A percentile compares a stretch with the other conserved stretches of the same genome.
Conservation (phyloP, 2,329 filamentous ascomycete species). For the Beauveria bassiana region DNA sequence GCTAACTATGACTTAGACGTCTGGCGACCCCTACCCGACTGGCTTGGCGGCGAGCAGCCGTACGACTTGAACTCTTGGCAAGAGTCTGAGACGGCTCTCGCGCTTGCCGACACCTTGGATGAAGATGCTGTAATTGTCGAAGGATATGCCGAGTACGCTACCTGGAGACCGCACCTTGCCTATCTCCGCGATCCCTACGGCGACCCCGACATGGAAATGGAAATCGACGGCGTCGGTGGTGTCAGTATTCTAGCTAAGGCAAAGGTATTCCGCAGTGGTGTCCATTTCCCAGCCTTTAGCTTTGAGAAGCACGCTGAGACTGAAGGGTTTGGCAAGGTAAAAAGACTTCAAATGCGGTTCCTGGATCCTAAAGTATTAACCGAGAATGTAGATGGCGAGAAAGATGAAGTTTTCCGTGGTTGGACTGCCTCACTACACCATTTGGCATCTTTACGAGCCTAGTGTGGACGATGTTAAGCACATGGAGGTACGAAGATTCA, state of each 20-base stretch:
- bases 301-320: conserved; percentile 99
- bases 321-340: conserved; percentile 95
- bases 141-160: conserved; percentile 97
- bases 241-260: conserved; percentile 97
- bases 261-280: conserved; percentile 86
- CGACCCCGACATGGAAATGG: conserved; percentile 99
- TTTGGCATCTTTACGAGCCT: conserved; percentile 99
- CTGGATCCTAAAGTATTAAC: conserved; percentile 9
- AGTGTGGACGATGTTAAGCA: conserved; percentile 94
- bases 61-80: conserved; percentile 99
- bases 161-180: conserved; percentile 93
- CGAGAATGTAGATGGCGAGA: conserved; percentile 71
- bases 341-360: conserved; percentile 19
- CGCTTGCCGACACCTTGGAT: conserved; percentile 87
- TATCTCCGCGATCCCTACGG: conserved; percentile 96
- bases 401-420: conserved; percentile 94
- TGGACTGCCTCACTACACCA: conserved; percentile 92
- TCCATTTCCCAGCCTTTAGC: conserved; percentile 96
- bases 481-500: conserved; percentile 60
- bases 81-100: conserved; percentile 92
- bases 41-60: conserved; percentile 95
- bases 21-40: conserved; percentile 96
- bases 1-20: conserved; percentile 57
- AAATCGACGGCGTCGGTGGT: conserved; percentile 94
- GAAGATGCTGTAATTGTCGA: conserved; percentile 99